Evolutionary conservation across 768 basidiomycete species (phyloP), one percentile per base, ranked within the genome.

Genomic region (Crucibulum laeve): DNA sequence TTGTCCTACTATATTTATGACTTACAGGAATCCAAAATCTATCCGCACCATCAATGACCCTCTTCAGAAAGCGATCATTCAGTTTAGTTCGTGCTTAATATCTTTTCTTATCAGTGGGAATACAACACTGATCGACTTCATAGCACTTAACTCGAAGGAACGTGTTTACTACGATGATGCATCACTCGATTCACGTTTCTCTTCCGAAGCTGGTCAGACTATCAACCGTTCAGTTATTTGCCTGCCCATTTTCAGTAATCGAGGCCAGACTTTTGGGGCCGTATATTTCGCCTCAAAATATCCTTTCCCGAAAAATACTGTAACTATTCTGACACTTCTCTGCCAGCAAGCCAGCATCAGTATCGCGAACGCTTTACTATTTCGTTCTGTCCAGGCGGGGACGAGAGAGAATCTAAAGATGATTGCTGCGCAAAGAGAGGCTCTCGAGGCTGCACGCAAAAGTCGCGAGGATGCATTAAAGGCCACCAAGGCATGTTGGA

Each of bases 271-370:
- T 2, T 85, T 84, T 56, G 84, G 84, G 17, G 81, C 79, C 17
- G 70, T 84, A 25, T 87, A 82, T 52, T 65, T 84, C 25, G 78
- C 80, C 4, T 82, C 82, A 2, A 79, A 73, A 64, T 78, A 80
- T 50, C 66, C 81, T 0, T 86, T 86, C 55, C 74, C 80, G 0
- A 71, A 70, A 44, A 79, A 77, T 50, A 78, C 71, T 0, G 67
- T 82, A 14, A 82, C 76, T 1, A 74, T 83, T 45, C 58, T 86
- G 42, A 82, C 78, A 1, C 67, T 84, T 3, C 69, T 86, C 6
- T 81, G 79, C 53, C 82, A 84, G 55, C 84, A 87, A 72, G 83
- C 84, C 1, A 83, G 80, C 47, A 84, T 87, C 45, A 83, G 84
- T 35, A 82, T 88, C 28, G 71, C 83, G 3, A 88, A 87, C 56